Evolutionary conservation across 805 yeast genomes (phyloP).

Genomic region (Wickerhamomyces chambardii): DNA sequence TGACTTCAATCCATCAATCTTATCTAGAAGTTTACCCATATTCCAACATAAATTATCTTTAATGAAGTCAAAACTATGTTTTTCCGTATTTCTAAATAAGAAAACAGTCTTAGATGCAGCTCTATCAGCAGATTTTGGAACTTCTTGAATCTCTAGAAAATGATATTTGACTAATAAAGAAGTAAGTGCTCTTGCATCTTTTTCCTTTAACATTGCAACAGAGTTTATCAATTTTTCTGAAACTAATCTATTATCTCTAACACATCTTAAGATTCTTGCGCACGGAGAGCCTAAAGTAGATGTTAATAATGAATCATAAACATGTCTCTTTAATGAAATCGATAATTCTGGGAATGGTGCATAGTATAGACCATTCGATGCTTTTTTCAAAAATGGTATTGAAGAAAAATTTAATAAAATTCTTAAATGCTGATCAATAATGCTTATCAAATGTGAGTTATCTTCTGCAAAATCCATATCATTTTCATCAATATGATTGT

Average conservation of each 20-base stretch:
- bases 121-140: conserved; percentile 86
- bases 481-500: conserved; percentile 15
- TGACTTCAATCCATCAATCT: conserved; percentile 44
- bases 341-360: conserved; percentile 52
- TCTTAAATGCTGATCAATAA: conserved; percentile 59
- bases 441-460: conserved; percentile 16
- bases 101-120: conserved; percentile 85
- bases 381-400: conserved; percentile 53
- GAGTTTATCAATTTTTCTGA: conserved; percentile 82
- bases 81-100: conserved; percentile 65
- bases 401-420: conserved; percentile 42
- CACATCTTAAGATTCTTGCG: conserved; percentile 67
- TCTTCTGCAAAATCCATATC: conserved; percentile 17
- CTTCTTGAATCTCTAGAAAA: conserved; percentile 82
- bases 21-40: conserved; percentile 36
- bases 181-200: conserved; percentile 63
- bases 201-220: conserved; percentile 67
- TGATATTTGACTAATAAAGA: conserved; percentile 60
- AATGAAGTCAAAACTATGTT: conserved; percentile 36
- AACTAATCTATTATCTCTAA: conserved; percentile 57
- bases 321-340: conserved; percentile 34
- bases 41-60: conserved; percentile 38
- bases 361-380: conserved; percentile 46
- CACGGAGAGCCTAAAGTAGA: conserved; percentile 59
- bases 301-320: conserved; percentile 49